Evolutionary conservation across 2,329 filamentous ascomycete genomes (phyloP).

Genomic region (Stemphylium vesicarium): DNA sequence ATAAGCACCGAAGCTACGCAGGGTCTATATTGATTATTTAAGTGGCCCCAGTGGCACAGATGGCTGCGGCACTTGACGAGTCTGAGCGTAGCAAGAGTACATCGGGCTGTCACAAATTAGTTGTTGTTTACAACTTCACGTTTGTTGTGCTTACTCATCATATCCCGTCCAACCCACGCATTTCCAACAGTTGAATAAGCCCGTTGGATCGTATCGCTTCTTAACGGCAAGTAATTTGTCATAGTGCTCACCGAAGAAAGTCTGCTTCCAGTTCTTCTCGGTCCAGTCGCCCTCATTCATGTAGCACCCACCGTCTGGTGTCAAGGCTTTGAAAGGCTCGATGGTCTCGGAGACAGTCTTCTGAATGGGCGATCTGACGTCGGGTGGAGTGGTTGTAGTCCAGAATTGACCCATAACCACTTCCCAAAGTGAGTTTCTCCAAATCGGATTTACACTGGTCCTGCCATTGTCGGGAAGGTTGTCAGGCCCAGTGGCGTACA

Average conservation of each 20-base stretch:
- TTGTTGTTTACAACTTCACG: background rate
- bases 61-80: slow-evolving; percentile 24
- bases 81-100: slow-evolving; percentile 41
- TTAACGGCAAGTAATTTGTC: slow-evolving; percentile 34
- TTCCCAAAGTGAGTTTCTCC: slow-evolving; percentile 44
- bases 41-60: slow-evolving; percentile 32
- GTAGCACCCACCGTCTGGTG: slow-evolving; percentile 46
- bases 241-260: slow-evolving; percentile 46
- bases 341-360: slow-evolving; percentile 40
- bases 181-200: slow-evolving; percentile 47
- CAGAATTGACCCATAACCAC: slow-evolving; percentile 43
- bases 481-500: slow-evolving; percentile 45
- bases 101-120: slow-evolving; percentile 29
- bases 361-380: slow-evolving; percentile 33
- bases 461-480: slow-evolving; percentile 41
- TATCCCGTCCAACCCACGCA: slow-evolving; percentile 47
- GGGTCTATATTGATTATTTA: background rate
- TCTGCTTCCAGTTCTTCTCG: slow-evolving; percentile 44
- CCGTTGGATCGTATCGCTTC: slow-evolving; percentile 39
- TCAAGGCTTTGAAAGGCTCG: slow-evolving; percentile 42
- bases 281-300: slow-evolving; percentile 47
- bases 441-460: slow-evolving; percentile 42
- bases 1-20: background rate
- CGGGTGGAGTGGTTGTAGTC: slow-evolving; percentile 27
- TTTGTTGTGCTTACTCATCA: slow-evolving; percentile 34